A percentile compares a stretch with the other conserved stretches of the same genome.
phyloP scores from a whole-genome alignment of 345 rosid genomes.

The Salix koriyanagi region DNA sequence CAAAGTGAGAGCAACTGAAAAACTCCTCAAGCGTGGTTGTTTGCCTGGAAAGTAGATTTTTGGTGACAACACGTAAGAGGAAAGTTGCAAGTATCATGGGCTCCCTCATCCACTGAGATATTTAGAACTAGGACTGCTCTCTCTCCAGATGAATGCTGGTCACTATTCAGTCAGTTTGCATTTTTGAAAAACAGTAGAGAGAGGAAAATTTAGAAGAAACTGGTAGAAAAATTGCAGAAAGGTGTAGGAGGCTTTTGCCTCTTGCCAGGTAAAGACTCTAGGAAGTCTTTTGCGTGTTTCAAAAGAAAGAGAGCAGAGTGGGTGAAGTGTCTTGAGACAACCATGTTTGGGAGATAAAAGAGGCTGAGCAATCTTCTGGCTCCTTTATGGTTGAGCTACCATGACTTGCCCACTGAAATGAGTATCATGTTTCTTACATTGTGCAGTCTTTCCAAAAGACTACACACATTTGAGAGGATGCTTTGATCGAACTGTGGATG shows the following conservation, averaged over 20 bases:
- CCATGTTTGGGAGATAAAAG: slow-evolving; percentile 12
- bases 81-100: too few species aligned
- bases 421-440: background rate
- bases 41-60: too few species aligned
- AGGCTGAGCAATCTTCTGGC: slow-evolving; percentile 2
- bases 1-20: too few species aligned
- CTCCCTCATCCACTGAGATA: too few species aligned
- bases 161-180: background rate
- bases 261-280: slow-evolving; percentile 3
- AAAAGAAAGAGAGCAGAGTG: slow-evolving; percentile 11
- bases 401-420: background rate
- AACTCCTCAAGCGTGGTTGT: background rate
- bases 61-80: too few species aligned
- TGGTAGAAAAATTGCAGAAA: background rate
- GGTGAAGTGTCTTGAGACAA: slow-evolving; percentile 13
- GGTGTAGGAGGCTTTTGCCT: slow-evolving; percentile 3
- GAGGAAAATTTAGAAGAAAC: background rate
- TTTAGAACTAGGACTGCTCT: too few species aligned
- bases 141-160: too few species aligned
- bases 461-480: fast-evolving
- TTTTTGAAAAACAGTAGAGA: background rate
- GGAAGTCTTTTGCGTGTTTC: slow-evolving; percentile 3
- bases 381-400: slow-evolving; percentile 15
- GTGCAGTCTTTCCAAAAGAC: slow-evolving; percentile 12
- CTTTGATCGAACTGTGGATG: slow-evolving; percentile 13